Conservation (phyloP, 2,329 filamentous ascomycete genomes). For the Cercospora citrullina region DNA sequence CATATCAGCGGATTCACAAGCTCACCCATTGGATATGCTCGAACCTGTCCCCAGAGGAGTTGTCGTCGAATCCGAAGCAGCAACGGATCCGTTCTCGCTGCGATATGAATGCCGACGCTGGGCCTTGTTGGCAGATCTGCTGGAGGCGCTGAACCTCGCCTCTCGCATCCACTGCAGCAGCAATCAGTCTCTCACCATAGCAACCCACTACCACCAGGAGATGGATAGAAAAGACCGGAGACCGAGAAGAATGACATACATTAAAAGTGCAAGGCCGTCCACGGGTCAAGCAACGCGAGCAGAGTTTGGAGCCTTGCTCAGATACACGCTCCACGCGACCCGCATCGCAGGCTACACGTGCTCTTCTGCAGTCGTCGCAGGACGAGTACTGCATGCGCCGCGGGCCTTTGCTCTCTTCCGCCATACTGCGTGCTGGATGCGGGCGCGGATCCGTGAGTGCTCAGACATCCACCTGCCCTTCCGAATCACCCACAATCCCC, state of each 20-base stretch:
- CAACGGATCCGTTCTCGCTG: not conserved
- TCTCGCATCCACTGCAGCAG: conserved; percentile 11
- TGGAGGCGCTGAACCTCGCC: not conserved
- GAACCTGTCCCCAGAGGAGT: not conserved
- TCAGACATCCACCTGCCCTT: not conserved
- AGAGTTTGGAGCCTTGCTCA: conserved; percentile 5
- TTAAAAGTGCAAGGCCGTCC: not conserved
- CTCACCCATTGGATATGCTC: not conserved
- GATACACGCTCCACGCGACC: not conserved
- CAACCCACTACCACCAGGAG: too few relatives aligned
- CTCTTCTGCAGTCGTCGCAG: conserved; percentile 9
- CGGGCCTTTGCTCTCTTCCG: conserved; percentile 6
- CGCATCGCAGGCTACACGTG: conserved; percentile 10
- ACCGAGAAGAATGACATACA: too few relatives aligned
- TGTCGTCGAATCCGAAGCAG: not conserved
- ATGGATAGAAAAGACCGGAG: too few relatives aligned
- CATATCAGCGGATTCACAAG: too few relatives aligned
- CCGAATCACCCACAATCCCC: not conserved
- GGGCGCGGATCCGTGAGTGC: not conserved
- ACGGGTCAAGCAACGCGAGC: conserved; percentile 1
- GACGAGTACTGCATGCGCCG: conserved; percentile 7
- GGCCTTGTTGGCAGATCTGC: not conserved
- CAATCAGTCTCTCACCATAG: too few relatives aligned
- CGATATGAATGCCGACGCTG: conserved; percentile 5
- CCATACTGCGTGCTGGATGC: not conserved